Base-by-base conservation (phyloP, 1,139 yeast species). In the Arxiozyma heterogenica region DNA sequence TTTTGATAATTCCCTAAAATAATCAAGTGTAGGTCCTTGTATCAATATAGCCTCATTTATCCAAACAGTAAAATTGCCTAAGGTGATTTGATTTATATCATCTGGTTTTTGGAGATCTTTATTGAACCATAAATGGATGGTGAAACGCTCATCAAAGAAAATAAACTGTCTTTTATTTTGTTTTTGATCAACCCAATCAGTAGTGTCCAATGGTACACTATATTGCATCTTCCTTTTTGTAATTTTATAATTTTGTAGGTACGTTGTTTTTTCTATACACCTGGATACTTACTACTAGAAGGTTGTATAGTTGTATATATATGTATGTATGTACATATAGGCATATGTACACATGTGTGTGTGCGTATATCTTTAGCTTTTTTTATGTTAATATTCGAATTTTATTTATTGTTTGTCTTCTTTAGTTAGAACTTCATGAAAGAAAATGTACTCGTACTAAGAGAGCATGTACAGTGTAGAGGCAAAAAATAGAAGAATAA, bases 81-180 rank as follows among this genome's bases (percentile, higher is more conserved):
- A 42, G n/a, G 6, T 25, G 8, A 53, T 23, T 9, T 42, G n/a
- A 3, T 21, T 4, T 21, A 11, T 42, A 3, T 45, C 47, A 9
- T 51, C 45, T 27, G 39, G 25, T 20, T 49, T 46, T 30, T 42
- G 30, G n/a, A 44, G 22, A 21, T 48, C 34, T 11, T 51, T 44
- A 44, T 44, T n/a, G 41, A 54, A 25, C 54, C 48, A 25, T 50
- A 61, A 41, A 57, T 55, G 52, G 53, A 66, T 44, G 18, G 56
- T 54, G 21, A 67, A 53, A 22, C 60, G 59, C 49, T 67, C 71
- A 58, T 67, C 70, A 55, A 66, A 67, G n/a, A 67, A 52, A 22
- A 67, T 54, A 49, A 67, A 66, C 23, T 58, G 48, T 39, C 71
- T 59, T 17, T 41, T 42, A 23, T 30, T 45, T 70, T 59, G 15